Evolutionary conservation across 169 alveolate species (phyloP).

Genomic region (Cryptosporidium sp.): DNA sequence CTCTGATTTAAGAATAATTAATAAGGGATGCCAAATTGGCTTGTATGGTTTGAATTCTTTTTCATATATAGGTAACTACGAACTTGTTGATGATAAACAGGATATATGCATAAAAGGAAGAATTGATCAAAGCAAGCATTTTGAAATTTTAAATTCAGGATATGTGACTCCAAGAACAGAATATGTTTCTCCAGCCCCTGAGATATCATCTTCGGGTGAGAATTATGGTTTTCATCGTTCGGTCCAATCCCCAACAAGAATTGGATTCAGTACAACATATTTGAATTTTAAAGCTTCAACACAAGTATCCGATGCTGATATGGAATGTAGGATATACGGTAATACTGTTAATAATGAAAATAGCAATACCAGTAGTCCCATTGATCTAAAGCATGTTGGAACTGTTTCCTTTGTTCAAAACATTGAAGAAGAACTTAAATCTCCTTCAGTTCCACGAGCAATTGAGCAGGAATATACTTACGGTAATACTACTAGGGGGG

Average conservation of each 20-base stretch:
- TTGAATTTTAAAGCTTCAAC: neutral
- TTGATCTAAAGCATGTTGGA: neutral
- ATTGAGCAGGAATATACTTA: neutral
- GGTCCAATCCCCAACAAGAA: neutral
- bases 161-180: slow-evolving; percentile 55
- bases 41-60: neutral
- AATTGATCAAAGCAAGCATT: neutral
- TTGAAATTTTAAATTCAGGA: neutral
- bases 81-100: neutral
- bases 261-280: neutral
- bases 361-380: neutral
- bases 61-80: neutral
- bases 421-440: neutral
- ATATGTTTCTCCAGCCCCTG: slow-evolving; percentile 13
- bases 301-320: neutral
- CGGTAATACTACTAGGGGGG: neutral
- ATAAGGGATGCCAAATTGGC: slow-evolving; percentile 2
- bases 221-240: slow-evolving; percentile 11
- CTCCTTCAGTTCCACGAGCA: neutral
- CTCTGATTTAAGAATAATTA: neutral
- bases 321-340: neutral
- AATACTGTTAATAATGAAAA: neutral
- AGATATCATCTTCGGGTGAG: slow-evolving; percentile 12
- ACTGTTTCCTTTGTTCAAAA: neutral
- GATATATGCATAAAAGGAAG: neutral